A percentile compares a stretch with the other conserved stretches of the same genome.
These are phyloP conservation scores for Coemansia aciculifera DNA, from an alignment of 192 early-diverging fungal species.

Conservation along the genomic window DNA sequence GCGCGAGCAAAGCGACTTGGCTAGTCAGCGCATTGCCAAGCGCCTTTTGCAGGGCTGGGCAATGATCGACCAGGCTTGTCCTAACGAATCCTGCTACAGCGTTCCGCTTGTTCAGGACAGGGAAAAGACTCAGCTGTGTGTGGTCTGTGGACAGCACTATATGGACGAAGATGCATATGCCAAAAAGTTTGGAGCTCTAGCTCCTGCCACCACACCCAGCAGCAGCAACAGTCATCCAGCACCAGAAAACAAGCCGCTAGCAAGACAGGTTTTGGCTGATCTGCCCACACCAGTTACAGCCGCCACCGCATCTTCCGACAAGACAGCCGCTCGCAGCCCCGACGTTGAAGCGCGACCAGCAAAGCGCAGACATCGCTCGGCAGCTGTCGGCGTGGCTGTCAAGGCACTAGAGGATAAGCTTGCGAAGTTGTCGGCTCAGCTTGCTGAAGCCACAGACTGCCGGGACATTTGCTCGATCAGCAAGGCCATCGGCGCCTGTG, in stretches of 20 bases:
- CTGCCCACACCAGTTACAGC: not conserved
- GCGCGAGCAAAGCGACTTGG: constrained; percentile 39
- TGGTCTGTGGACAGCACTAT: constrained; percentile 37
- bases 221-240: not conserved
- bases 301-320: not conserved
- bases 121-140: constrained; percentile 36
- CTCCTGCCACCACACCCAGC: not conserved
- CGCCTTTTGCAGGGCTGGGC: constrained; percentile 47
- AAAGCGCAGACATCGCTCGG: constrained; percentile 2
- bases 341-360: not conserved
- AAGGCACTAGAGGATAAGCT: constrained; percentile 31
- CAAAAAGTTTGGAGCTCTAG: constrained; percentile 26
- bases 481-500: constrained; percentile 28
- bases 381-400: constrained; percentile 11
- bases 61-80: constrained; percentile 41
- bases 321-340: constrained; percentile 2
- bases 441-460: constrained; percentile 18
- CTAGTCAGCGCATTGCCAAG: constrained; percentile 44
- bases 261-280: not conserved
- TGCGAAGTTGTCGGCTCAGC: constrained; percentile 18
- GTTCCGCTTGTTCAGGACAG: constrained; percentile 43
- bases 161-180: constrained; percentile 42
- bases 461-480: constrained; percentile 23
- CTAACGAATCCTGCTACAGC: constrained; percentile 26
- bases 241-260: not conserved